Evolutionary conservation across 2,329 filamentous ascomycete species (phyloP), one percentile per base, ranked within the genome.

Genomic region (Calonectria ilicicola): DNA sequence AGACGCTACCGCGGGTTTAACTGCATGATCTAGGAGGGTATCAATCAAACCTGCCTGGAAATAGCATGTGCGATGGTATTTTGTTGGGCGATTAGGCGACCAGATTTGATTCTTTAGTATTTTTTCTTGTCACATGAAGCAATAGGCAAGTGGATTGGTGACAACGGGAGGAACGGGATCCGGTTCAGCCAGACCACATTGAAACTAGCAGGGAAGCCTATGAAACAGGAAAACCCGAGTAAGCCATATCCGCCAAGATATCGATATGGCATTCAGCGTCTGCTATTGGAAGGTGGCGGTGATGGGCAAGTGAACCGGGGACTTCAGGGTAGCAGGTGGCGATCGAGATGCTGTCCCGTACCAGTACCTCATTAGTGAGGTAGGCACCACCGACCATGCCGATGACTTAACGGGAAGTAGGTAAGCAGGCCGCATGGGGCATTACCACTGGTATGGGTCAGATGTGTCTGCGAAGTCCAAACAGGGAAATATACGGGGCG

Each of bases 321-420:
- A 49, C 56, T 72, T 67, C 21, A 72, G 69, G 69, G 69, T 72
- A 72, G 56, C 17, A 29, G 65, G 38, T 32, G 32, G n/a, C 17
- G 44, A 53, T 49, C 32, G 35, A 51, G 44, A 62, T 63, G 69
- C 35, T 53, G 17, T 42, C 26, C 29, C n/a, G 29, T 10, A 14
- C n/a, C 7, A 21, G 53, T 38, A 40, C 53, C 53, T 27, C 53
- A 60, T 21, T 32, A 23, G 38, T 23, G 40, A 32, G 35, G 58
- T 63, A 63, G 58, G 58, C 40, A 63, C 58, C 40, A 63, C 58
- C 58, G 23, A 46, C 35, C 53, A 60, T 60, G 53, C 53, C 53
- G 53, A 40, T 40, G 38, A 60, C 53, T 60, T 17, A 60, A 60
- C n/a, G 35, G 53, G 53, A 60, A 60, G 40, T 23, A 38, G 53